Base-by-base conservation (phyloP, 108 stramenopile species). In the Mayamaea pseudoterrestris region DNA sequence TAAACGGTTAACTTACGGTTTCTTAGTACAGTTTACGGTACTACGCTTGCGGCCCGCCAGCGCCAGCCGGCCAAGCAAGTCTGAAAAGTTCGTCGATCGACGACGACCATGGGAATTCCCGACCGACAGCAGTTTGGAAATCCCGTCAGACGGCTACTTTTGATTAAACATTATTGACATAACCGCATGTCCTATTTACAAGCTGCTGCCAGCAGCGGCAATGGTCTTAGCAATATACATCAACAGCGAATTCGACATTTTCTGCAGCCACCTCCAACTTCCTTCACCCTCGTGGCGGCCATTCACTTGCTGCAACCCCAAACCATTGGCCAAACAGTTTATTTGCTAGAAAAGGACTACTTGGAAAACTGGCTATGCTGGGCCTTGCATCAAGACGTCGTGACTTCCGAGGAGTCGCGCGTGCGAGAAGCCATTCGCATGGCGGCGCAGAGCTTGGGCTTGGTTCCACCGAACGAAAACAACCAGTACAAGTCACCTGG, bases 301-400 rank as follows among this genome's bases (percentile, higher is more conserved):
- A 43, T 78, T 25, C 43, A 66, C 16, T 48, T 73, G 5, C 43
- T 78, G 12, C 61, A 61, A 23, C 71, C 68, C 0, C 39, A 68
- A 16, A 35, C 52, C 25, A 23, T 47, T 2, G 30, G 47, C 14
- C 30, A 73, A 22, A 47, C 59, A 35, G 65, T 78, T 11, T 81
- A 64, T 47, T 57, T 86, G 5, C 41, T 86, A 41, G 56, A 76
- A 3, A 41, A 54, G 18, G 45, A 48, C 17, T 85, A 78, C 27
- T 36, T 85, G 13, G 71, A 75, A 45, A 63, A 76, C 47, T 85
- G 84, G 84, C 47, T 74, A 32, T 35, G 53, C 37, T 86, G 84
- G 79, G 79, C 84, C 1, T 78, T 36, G 21, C 63, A 69, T 44
- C 65, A 76, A 41, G 44, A 55, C 7, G 62, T 67, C n/a, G n/a